These are phyloP conservation scores for Agaricales sp. DNA, from an alignment of 1,284 basidiomycete genomes.

Conservation along the genomic window DNA sequence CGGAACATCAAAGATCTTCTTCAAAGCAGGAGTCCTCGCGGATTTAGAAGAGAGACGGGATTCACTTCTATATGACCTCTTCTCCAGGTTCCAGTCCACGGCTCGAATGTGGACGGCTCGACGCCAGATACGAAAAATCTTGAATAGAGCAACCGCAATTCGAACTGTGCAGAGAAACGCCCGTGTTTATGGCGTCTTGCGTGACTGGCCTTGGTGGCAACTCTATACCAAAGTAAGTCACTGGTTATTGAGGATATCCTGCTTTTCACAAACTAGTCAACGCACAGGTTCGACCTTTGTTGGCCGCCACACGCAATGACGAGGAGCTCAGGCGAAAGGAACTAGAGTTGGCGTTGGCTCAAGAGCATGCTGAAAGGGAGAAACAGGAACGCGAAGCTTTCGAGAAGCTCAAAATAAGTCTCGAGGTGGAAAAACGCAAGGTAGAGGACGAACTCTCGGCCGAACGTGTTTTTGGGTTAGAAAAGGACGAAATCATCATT, in stretches of 20 bases:
- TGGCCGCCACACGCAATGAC: slow-evolving; percentile 89
- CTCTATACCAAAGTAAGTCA: slow-evolving; percentile 77
- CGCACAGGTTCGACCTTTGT: slow-evolving; percentile 73
- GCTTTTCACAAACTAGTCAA: neutral
- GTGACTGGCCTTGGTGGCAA: slow-evolving; percentile 99
- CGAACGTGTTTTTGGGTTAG: slow-evolving; percentile 71
- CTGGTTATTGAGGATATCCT: neutral
- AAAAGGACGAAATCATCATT: slow-evolving; percentile 83
- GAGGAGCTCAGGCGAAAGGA: slow-evolving; percentile 89
- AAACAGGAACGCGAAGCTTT: slow-evolving; percentile 71
- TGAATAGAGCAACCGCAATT: slow-evolving; percentile 88
- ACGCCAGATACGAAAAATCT: slow-evolving; percentile 89
- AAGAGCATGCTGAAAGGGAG: slow-evolving; percentile 82
- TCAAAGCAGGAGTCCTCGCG: slow-evolving; percentile 98
- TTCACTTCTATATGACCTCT: slow-evolving; percentile 78
- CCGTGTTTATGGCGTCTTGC: slow-evolving; percentile 78
- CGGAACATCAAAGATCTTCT: slow-evolving; percentile 97
- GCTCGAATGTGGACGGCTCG: slow-evolving; percentile 82
- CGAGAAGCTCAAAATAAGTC: slow-evolving; percentile 66
- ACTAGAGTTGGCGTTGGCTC: slow-evolving; percentile 72
- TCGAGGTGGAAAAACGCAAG: slow-evolving; percentile 75
- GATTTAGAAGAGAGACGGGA: slow-evolving; percentile 95
- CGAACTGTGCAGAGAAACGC: slow-evolving; percentile 94
- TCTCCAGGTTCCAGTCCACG: slow-evolving; percentile 81
- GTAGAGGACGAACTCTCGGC: slow-evolving; percentile 77